Evolutionary conservation across 2,329 filamentous ascomycete species (phyloP), one percentile per base, ranked within the genome.

Genomic region (Allantophomopsis lycopodina): DNA sequence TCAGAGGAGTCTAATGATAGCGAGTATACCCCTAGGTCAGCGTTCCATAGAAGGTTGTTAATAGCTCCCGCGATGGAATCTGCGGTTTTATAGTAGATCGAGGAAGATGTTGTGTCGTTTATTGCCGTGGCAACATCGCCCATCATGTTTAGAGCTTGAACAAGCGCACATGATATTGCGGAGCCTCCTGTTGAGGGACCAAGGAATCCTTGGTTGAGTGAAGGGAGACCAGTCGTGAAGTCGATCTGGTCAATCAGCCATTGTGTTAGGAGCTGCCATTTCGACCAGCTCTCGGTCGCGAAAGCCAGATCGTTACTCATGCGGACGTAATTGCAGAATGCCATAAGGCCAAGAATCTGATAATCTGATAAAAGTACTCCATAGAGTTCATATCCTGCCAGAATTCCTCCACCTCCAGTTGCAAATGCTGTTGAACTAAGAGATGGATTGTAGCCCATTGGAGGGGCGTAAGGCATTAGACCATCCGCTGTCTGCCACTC

Each of bases 11-110:
- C 36, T 7, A 51, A 40, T 2, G 52, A 53, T 2, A 56, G 45
- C 2, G 53, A 54, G 44, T 60, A 63, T 4, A 47, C 45, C 2
- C 57, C 59, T 1, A 55, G 36, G 8, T 41, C 15, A 1, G 42
- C 38, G 30, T 58, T 57, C 58, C 59, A 62, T 8, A 62, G 52
- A 1, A 50, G 42, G 1, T 36, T 32, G 37, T 60, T 57, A 15
- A 60, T 49, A 13, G 50, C 50, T 4, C 40, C 33, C 13, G 40
- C 45, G 11, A 60, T 38, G 11, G 40, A 41, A 1, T 17, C 12
- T 8, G 57, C 52, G 2, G 49, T 46, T 4, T 35, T 23, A 5
- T 37, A 38, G 37, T 58, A 59, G 7, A 41, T 21, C 1, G 32
- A 15, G 5, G 51, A 55, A 3, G 54, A 42, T 5, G 39, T 34